These are phyloP conservation scores for Torulaspora franciscae DNA, from an alignment of 805 yeast species.

Conservation along the genomic window DNA sequence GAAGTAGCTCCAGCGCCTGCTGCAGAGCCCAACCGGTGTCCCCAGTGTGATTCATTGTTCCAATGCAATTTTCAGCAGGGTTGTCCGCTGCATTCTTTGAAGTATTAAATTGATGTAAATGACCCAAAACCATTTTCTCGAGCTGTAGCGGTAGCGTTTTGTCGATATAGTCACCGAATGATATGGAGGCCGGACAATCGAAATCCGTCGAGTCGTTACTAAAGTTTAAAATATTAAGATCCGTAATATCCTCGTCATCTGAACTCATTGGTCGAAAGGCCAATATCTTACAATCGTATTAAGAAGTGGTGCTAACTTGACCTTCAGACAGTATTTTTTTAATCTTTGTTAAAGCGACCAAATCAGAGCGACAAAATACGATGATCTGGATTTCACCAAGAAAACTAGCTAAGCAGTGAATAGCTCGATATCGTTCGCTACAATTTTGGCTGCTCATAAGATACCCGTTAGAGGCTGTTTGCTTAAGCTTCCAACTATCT, in stretches of 20 bases:
- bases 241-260: background rate
- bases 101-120: slow-evolving; percentile 10
- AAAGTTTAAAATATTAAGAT: background rate
- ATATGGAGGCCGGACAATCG: slow-evolving; percentile 25
- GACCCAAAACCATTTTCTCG: slow-evolving; percentile 31
- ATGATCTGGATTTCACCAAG: too few relatives aligned
- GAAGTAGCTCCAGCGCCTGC: slow-evolving; percentile 4
- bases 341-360: too few relatives aligned
- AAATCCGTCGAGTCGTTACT: background rate
- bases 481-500: too few relatives aligned
- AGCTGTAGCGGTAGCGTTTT: slow-evolving; percentile 37
- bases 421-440: too few relatives aligned
- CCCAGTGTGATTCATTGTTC: background rate
- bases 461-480: too few relatives aligned
- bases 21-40: slow-evolving; percentile 4
- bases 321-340: too few relatives aligned
- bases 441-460: too few relatives aligned
- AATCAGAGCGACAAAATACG: too few relatives aligned
- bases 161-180: slow-evolving; percentile 38
- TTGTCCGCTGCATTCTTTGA: background rate
- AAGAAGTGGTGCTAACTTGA: too few relatives aligned
- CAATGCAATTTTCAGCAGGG: background rate
- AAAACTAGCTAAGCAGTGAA: too few relatives aligned
- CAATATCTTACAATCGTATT: background rate
- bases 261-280: background rate